Evolutionary conservation across 139 green algal genomes (phyloP).

Genomic region (Asterochloris erici): DNA sequence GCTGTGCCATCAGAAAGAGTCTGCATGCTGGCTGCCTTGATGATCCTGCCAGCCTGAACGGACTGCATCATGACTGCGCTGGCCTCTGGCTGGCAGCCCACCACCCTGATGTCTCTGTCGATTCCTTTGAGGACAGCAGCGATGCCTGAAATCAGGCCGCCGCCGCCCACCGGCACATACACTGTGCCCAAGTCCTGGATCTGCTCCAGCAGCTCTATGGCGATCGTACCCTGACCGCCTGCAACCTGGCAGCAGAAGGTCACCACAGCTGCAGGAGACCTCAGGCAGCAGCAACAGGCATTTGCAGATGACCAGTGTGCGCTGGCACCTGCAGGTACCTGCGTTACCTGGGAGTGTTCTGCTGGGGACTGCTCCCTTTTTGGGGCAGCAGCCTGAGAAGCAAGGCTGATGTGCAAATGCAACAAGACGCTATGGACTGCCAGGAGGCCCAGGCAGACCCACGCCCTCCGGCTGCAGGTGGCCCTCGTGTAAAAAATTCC

Average conservation of each 20-base stretch:
- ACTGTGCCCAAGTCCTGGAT: conserved; percentile 32
- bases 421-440: background rate
- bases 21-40: conserved; percentile 14
- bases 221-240: conserved; percentile 53
- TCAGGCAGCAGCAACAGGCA: no score
- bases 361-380: background rate
- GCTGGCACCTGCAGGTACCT: no score
- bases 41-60: conserved; percentile 34
- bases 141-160: conserved; percentile 46
- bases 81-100: conserved; percentile 51
- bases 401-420: background rate
- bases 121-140: background rate
- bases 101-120: conserved; percentile 12
- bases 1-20: conserved; percentile 59
- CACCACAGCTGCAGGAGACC: background rate
- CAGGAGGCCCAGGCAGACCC: no score
- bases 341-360: no score
- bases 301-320: no score
- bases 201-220: conserved; percentile 48
- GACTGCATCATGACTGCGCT: conserved; percentile 50
- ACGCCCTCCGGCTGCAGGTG: background rate
- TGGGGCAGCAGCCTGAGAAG: background rate
- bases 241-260: conserved; percentile 23
- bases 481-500: background rate
- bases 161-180: conserved; percentile 66